These are phyloP conservation scores for Ceratocystis diversiconidia DNA, from an alignment of 2,329 filamentous ascomycete genomes.

Conservation along the genomic window DNA sequence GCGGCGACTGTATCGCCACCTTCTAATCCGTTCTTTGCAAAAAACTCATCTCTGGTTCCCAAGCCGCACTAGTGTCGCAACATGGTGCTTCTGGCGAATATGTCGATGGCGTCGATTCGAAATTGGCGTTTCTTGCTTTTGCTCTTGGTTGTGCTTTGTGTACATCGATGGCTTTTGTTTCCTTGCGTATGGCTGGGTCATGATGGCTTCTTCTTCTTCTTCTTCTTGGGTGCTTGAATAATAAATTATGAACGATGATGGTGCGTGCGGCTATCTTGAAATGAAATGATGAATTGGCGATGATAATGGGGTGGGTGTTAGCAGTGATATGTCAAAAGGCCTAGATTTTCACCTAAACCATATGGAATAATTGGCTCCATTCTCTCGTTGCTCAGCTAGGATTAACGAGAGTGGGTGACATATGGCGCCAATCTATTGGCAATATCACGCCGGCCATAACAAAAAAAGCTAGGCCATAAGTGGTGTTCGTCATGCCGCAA, in stretches of 20 bases:
- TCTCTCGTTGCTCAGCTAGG: neutral
- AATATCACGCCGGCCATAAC: neutral
- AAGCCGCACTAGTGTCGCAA: too few species aligned
- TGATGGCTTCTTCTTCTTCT: neutral
- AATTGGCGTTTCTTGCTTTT: neutral
- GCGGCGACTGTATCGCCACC: neutral
- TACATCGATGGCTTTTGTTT: neutral
- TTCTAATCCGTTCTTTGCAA: neutral
- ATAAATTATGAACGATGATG: neutral
- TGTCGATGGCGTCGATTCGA: too few species aligned
- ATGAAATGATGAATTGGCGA: neutral
- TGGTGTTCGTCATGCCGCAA: conserved; percentile 5
- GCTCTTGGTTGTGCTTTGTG: neutral
- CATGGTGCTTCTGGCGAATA: too few species aligned
- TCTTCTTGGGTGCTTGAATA: neutral
- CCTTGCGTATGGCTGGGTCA: neutral
- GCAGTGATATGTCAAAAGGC: neutral
- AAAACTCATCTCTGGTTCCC: neutral
- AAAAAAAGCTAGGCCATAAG: neutral
- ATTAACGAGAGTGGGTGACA: neutral
- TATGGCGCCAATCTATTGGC: neutral
- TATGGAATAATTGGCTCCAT: neutral
- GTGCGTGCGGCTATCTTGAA: neutral
- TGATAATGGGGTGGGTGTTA: neutral
- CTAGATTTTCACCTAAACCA: neutral